Conservation (phyloP, 2,329 filamentous ascomycete genomes). For the Xylariales sp. region DNA sequence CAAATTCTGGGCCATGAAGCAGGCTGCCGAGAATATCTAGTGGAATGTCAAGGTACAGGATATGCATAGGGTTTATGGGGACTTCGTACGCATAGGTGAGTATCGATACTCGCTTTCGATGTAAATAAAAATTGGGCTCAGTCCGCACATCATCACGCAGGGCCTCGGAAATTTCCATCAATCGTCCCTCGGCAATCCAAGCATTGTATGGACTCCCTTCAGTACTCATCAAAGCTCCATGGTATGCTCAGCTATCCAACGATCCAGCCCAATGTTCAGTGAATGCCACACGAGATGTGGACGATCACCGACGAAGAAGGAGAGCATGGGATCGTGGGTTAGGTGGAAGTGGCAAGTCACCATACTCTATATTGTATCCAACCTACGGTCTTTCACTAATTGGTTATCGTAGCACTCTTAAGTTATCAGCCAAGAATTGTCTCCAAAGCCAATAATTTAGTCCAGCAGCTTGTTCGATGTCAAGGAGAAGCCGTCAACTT, state of each 20-base stretch:
- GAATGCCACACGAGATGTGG: slow-evolving; percentile 2
- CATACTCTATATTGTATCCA: too few relatives aligned
- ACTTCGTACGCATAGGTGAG: slow-evolving; percentile 6
- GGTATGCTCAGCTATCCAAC: slow-evolving; percentile 1
- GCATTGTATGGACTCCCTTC: slow-evolving; percentile 1
- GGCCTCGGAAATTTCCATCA: slow-evolving; percentile 1
- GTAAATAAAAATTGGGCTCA: background rate
- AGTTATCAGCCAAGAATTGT: background rate
- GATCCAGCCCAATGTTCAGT: background rate
- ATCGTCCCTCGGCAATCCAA: slow-evolving; percentile 2
- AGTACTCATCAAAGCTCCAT: slow-evolving; percentile 3
- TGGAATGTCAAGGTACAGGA: slow-evolving; percentile 1
- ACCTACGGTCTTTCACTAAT: background rate
- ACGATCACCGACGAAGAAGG: background rate
- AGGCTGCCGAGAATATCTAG: background rate
- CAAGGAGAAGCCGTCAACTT: slow-evolving; percentile 5
- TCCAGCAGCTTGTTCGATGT: background rate
- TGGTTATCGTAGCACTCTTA: background rate
- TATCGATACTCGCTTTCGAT: too few relatives aligned
- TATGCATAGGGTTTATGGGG: slow-evolving; percentile 3
- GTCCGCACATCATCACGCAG: background rate
- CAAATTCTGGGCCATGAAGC: background rate
- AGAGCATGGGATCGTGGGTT: slow-evolving; percentile 6
- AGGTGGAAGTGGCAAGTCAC: background rate
- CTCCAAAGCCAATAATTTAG: background rate